Base-by-base conservation (phyloP, 805 yeast species). In the Zygoascus tannicola region DNA sequence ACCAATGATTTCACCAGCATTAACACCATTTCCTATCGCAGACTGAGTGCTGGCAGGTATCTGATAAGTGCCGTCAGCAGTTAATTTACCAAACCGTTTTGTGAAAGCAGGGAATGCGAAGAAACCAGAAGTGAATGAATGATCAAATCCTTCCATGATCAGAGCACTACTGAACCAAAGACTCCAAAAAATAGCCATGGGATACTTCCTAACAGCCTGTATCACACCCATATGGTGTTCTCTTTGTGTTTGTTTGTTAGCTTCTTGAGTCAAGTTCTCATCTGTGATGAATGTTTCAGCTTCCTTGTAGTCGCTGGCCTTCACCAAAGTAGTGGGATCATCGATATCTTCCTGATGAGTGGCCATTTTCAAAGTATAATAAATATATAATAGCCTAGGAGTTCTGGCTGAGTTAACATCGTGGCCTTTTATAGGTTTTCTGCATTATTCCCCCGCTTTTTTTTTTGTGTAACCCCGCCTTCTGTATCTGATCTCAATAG, bases 101-200 rank as follows among this genome's bases (percentile, higher is more conserved):
- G 57, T 55, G 49, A 73, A 73, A 19, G 67, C 62, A 1, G 73
- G 72, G 51, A 68, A 64, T 3, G 69, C 74, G 56, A 60, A 72
- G 51, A 74, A 66, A 8, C 69, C 58, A 28, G 59, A 55, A 37
- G 72, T 56, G 38, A 73, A 56, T 35, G 60, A 60, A n/a, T 63
- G 56, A 50, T 73, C 77, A 54, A 69, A 73, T 18, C 76, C 77
- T 49, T 71, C 76, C 76, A 71, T 71, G 44, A 73, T 53, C 43
- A 73, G 58, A 21, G 72, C 66, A 10, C 67, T 50, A 3, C 74
- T 66, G 30, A 71, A 55, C 22, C 69, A 55, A 14, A 70, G 48
- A 2, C 74, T 66, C 77, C 76, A 73, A 43, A 62, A 50, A 3
- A 65, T 64, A 5, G 76, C 76, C 40, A 58, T 62, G 14, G 70